These are phyloP conservation scores for Quercus phellos DNA, from an alignment of 331 rosid species.

Conservation along the genomic window DNA sequence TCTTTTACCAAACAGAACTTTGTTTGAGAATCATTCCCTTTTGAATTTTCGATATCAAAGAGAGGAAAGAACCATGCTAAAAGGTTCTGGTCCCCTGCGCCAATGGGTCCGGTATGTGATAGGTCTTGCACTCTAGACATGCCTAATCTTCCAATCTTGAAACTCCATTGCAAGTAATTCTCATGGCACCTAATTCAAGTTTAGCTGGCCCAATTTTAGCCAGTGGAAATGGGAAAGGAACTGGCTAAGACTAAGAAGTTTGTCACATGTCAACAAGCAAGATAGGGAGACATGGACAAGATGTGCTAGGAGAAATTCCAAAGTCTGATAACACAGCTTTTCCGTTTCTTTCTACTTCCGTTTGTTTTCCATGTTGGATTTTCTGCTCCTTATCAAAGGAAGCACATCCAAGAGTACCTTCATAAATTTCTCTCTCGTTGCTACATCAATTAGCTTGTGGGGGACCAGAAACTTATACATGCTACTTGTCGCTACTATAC, in stretches of 20 bases:
- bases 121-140: slow-evolving; percentile 8
- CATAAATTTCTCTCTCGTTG: slow-evolving; percentile 12
- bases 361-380: slow-evolving; percentile 42
- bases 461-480: slow-evolving; percentile 46
- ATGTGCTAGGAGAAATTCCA: slow-evolving; percentile 44
- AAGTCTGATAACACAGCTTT: slow-evolving; percentile 22
- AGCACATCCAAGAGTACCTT: slow-evolving; percentile 19
- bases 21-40: slow-evolving; percentile 18
- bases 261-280: slow-evolving; percentile 41
- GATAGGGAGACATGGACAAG: slow-evolving; percentile 54
- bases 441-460: slow-evolving; percentile 24
- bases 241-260: slow-evolving; percentile 29
- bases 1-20: slow-evolving; percentile 20
- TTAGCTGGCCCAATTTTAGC: slow-evolving; percentile 36
- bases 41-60: not conserved
- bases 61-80: slow-evolving; percentile 11
- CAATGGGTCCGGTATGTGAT: slow-evolving; percentile 30
- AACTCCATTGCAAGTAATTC: slow-evolving; percentile 21
- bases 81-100: slow-evolving; percentile 35
- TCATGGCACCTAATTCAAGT: slow-evolving; percentile 23
- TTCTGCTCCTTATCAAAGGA: slow-evolving; percentile 22
- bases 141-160: not conserved
- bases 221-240: slow-evolving; percentile 21
- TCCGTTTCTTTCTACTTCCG: slow-evolving; percentile 30
- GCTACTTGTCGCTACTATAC: slow-evolving; percentile 35